Evolutionary conservation across 177 flowering plant species (phyloP).

Genomic region (Vitis hybrid): DNA sequence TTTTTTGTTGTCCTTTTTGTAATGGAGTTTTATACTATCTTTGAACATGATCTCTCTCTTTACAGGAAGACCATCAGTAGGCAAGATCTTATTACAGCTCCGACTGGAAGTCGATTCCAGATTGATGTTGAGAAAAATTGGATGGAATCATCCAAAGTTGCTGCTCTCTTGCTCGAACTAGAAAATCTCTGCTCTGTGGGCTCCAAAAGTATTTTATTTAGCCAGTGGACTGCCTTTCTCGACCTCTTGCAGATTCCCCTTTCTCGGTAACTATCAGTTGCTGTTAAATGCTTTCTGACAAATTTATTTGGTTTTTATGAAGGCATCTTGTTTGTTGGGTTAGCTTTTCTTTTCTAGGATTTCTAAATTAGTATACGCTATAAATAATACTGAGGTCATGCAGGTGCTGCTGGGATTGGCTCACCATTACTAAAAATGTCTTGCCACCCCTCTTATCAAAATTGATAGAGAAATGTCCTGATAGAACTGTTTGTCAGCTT

Average conservation of each 20-base stretch:
- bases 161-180: slow-evolving; percentile 66
- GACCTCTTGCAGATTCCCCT: slow-evolving; percentile 94
- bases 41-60: slow-evolving; percentile 3
- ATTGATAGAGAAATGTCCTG: no score
- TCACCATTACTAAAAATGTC: not conserved
- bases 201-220: slow-evolving; percentile 90
- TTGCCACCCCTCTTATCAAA: no score
- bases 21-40: slow-evolving; percentile 1
- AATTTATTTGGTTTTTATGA: not conserved
- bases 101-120: slow-evolving; percentile 83
- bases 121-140: slow-evolving; percentile 91
- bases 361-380: not conserved
- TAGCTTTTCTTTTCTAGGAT: not conserved
- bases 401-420: not conserved
- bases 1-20: not conserved
- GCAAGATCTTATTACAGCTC: slow-evolving; percentile 94
- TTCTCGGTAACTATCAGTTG: slow-evolving; percentile 52
- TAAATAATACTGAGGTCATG: not conserved
- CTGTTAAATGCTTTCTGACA: not conserved
- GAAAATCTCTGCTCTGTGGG: slow-evolving; percentile 62
- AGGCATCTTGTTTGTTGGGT: not conserved
- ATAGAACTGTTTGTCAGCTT: no score
- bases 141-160: slow-evolving; percentile 90
- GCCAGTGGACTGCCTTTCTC: slow-evolving; percentile 97
- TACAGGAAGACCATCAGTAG: slow-evolving; percentile 68